A percentile compares a stretch with the other conserved stretches of the same genome.
These are phyloP conservation scores for Ceratocystis colombiana DNA, from an alignment of 2,329 filamentous ascomycete genomes.

Conservation along the genomic window DNA sequence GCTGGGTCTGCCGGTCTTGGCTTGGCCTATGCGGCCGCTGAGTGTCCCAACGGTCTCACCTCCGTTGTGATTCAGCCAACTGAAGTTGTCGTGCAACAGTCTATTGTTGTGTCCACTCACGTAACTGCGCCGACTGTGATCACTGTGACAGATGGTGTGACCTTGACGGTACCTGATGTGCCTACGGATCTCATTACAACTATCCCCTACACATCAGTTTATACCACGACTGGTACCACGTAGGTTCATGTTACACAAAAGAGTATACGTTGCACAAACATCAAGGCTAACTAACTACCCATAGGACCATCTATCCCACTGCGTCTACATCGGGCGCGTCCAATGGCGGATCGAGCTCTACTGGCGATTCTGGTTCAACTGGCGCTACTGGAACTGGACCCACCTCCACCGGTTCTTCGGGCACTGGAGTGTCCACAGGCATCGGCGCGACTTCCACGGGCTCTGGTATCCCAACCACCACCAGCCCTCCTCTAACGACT, in stretches of 20 bases:
- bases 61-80: constrained; percentile 20
- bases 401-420: background rate
- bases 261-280: background rate
- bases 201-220: constrained; percentile 17
- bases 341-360: background rate
- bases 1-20: constrained; percentile 23
- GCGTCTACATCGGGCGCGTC: background rate
- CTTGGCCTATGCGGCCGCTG: constrained; percentile 18
- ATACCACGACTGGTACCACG: constrained; percentile 20
- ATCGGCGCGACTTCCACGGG: background rate
- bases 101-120: constrained; percentile 20
- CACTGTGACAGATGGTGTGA: constrained; percentile 19
- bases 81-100: constrained; percentile 12
- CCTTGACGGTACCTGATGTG: constrained; percentile 17
- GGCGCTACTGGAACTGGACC: background rate
- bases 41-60: constrained; percentile 19
- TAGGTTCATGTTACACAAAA: constrained; percentile 4
- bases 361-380: background rate
- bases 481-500: background rate
- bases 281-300: background rate
- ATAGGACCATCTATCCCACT: background rate
- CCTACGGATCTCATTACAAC: constrained; percentile 21
- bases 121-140: constrained; percentile 18
- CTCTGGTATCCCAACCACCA: background rate
- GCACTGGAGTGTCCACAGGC: background rate